A percentile compares a stretch with the other conserved stretches of the same genome.
These are phyloP conservation scores for Cadophora sp. DNA, from an alignment of 2,329 filamentous ascomycete species.

Conservation along the genomic window DNA sequence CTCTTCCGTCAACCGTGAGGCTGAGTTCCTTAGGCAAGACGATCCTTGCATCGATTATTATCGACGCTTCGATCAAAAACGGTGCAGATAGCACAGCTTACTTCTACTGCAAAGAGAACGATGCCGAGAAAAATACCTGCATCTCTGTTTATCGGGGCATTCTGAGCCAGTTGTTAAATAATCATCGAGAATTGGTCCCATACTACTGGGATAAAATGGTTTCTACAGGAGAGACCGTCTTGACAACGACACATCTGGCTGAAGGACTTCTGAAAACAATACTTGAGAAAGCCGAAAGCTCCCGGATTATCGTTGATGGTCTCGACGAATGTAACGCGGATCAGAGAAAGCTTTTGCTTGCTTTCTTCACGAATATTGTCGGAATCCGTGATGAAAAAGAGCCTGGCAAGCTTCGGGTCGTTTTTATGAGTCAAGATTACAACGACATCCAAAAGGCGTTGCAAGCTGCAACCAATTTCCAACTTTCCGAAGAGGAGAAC, in stretches of 20 bases:
- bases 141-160: constrained; percentile 44
- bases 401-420: constrained; percentile 38
- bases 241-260: constrained; percentile 39
- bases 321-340: constrained; percentile 49
- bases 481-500: constrained; percentile 40
- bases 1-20: too few relatives aligned
- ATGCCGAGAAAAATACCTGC: constrained; percentile 43
- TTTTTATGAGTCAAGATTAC: constrained; percentile 48
- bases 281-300: constrained; percentile 30
- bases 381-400: constrained; percentile 18
- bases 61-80: constrained; percentile 42
- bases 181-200: constrained; percentile 41
- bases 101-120: constrained; percentile 49
- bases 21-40: constrained; percentile 44
- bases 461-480: constrained; percentile 33
- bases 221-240: constrained; percentile 41
- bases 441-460: constrained; percentile 43
- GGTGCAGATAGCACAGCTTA: constrained; percentile 37
- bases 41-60: constrained; percentile 47
- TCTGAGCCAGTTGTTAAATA: constrained; percentile 45
- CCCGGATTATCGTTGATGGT: constrained; percentile 49
- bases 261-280: constrained; percentile 44
- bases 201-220: constrained; percentile 45
- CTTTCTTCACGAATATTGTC: constrained; percentile 39
- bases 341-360: constrained; percentile 44